These are phyloP conservation scores for Backusella macrospora DNA, from an alignment of 192 early-diverging fungal genomes.

Conservation along the genomic window DNA sequence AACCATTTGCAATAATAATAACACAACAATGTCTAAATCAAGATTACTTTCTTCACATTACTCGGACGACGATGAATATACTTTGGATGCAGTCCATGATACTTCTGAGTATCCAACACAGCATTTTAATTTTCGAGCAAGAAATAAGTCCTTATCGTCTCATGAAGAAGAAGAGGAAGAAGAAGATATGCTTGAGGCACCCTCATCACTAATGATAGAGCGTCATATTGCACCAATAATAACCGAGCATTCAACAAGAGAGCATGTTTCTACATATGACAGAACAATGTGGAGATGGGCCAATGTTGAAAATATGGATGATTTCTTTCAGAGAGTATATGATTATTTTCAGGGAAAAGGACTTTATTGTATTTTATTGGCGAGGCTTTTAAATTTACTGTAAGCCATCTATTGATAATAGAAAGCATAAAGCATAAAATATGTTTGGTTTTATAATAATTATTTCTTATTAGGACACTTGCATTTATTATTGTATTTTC, in stretches of 20 bases:
- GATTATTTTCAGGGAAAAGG: constrained; percentile 91
- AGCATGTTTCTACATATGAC: constrained; percentile 54
- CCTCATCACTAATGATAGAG: constrained; percentile 8
- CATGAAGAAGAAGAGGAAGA: neutral
- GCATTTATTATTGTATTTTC: constrained; percentile 89
- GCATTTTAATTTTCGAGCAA: neutral
- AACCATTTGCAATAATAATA: neutral
- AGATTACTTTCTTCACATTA: constrained; percentile 14
- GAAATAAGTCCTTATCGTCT: constrained; percentile 1
- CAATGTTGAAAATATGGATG: constrained; percentile 84
- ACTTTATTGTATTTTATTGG: constrained; percentile 78
- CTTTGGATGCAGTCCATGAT: neutral
- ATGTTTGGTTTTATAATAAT: neutral
- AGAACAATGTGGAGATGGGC: constrained; percentile 81
- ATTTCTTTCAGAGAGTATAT: constrained; percentile 81
- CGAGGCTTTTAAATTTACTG: constrained; percentile 77
- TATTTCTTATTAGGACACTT: constrained; percentile 58
- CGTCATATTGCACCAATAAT: neutral
- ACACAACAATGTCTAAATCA: neutral
- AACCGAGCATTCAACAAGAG: constrained; percentile 34
- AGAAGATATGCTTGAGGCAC: constrained; percentile 14
- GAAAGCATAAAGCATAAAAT: neutral
- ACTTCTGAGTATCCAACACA: neutral
- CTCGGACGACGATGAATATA: constrained; percentile 20
- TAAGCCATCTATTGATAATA: constrained; percentile 40